Conservation (phyloP, 306 rosid species). For the Luffa aegyptiaca region DNA sequence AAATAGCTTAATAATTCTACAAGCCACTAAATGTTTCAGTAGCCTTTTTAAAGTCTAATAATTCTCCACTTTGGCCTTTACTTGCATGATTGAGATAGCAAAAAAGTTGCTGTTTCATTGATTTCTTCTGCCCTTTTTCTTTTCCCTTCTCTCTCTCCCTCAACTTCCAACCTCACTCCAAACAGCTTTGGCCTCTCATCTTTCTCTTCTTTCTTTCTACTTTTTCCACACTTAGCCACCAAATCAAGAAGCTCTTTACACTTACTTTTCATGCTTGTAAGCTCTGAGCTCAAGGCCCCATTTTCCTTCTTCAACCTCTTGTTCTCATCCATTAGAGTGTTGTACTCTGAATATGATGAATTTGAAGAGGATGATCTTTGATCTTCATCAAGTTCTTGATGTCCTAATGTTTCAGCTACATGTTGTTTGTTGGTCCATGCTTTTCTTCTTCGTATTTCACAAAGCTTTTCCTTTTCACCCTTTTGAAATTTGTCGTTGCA, state of each 20-base stretch:
- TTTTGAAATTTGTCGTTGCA: slow-evolving; percentile 62
- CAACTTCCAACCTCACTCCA: slow-evolving; percentile 78
- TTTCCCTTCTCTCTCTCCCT: slow-evolving; percentile 48
- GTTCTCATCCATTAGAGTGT: slow-evolving; percentile 59
- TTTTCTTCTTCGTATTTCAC: slow-evolving; percentile 67
- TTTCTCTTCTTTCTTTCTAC: slow-evolving; percentile 13
- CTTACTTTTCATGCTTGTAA: slow-evolving; percentile 45
- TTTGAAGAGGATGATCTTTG: slow-evolving; percentile 68
- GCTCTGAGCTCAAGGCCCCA: slow-evolving; percentile 49
- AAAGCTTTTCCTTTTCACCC: slow-evolving; percentile 49
- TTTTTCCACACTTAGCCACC: slow-evolving; percentile 32
- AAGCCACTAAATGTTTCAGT: neutral
- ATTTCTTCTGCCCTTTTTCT: slow-evolving; percentile 48
- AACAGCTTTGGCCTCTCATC: slow-evolving; percentile 64
- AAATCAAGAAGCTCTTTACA: slow-evolving; percentile 63
- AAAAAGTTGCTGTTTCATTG: slow-evolving; percentile 43
- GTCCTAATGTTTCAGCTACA: neutral
- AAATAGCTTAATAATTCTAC: neutral
- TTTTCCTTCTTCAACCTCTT: slow-evolving; percentile 72
- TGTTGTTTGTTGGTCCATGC: slow-evolving; percentile 49
- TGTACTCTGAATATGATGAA: slow-evolving; percentile 54
- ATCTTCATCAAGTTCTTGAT: slow-evolving; percentile 43
- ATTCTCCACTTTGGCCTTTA: slow-evolving; percentile 10
- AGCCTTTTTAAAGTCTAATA: neutral
- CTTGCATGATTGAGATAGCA: slow-evolving; percentile 71